These are phyloP conservation scores for Pycnococcus provasolii DNA, from an alignment of 139 green algal species.

Conservation along the genomic window DNA sequence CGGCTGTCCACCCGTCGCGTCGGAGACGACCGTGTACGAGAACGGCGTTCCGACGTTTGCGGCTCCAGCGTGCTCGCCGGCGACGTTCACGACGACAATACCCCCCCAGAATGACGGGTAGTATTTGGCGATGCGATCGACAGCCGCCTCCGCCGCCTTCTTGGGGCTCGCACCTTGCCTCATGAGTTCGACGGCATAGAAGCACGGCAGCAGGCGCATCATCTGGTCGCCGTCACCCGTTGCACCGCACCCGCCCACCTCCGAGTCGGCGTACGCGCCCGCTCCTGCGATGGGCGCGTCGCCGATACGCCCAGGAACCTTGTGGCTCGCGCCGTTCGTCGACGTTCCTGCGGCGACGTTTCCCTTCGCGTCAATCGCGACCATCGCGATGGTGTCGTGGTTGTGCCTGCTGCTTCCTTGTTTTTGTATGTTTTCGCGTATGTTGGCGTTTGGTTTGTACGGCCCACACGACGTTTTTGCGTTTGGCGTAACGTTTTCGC, in stretches of 20 bases:
- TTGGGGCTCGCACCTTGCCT: conserved; percentile 36
- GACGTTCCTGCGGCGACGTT: conserved; percentile 36
- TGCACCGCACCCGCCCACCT: conserved; percentile 53
- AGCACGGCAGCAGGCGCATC: conserved; percentile 51
- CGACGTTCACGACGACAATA: conserved; percentile 17
- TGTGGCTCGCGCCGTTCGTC: conserved; percentile 46
- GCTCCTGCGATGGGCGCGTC: conserved; percentile 49
- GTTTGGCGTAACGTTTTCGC: conserved; percentile 42
- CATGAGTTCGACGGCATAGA: conserved; percentile 56
- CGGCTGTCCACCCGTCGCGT: neutral
- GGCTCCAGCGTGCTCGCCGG: conserved; percentile 27
- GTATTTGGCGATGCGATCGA: conserved; percentile 19
- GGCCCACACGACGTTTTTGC: conserved; percentile 41
- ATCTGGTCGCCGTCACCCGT: conserved; percentile 66
- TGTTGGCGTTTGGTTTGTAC: conserved; percentile 29
- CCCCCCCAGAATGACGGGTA: conserved; percentile 26
- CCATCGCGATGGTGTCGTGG: conserved; percentile 67
- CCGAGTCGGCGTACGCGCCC: conserved; percentile 52
- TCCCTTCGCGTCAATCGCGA: conserved; percentile 40
- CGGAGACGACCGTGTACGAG: conserved; percentile 20
- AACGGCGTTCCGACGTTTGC: conserved; percentile 8
- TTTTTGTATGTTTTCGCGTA: no score
- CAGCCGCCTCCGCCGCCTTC: conserved; percentile 41
- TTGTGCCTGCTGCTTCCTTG: neutral
- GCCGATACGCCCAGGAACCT: conserved; percentile 53